phyloP scores from a whole-genome alignment of 305 asterid genomes.

The Fraxinus baroniana region DNA sequence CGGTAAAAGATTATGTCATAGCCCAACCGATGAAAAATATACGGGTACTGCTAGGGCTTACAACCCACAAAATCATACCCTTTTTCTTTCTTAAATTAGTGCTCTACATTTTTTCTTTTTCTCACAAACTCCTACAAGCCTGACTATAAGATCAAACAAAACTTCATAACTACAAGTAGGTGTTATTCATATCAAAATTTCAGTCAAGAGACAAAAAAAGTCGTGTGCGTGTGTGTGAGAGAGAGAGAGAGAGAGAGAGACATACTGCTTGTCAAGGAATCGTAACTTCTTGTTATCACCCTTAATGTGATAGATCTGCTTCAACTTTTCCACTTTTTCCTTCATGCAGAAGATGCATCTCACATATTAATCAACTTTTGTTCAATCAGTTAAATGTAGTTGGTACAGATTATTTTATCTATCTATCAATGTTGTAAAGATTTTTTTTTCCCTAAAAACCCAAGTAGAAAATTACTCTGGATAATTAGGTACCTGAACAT shows the following conservation, averaged over 20 bases:
- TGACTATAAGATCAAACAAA: neutral
- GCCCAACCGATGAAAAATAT: too few species aligned
- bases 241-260: slow-evolving; percentile 14
- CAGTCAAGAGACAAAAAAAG: neutral
- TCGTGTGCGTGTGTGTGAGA: too few species aligned
- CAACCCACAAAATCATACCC: neutral
- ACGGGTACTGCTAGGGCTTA: neutral
- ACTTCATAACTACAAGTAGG: neutral
- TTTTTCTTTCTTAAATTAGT: too few species aligned
- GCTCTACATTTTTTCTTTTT: neutral
- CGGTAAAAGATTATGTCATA: too few species aligned
- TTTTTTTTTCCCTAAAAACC: neutral
- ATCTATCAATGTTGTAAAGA: neutral
- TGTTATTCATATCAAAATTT: neutral
- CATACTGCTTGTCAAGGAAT: slow-evolving; percentile 53
- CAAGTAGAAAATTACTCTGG: neutral
- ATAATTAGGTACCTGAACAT: slow-evolving; percentile 43
- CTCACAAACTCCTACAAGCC: neutral
- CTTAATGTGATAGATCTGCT: slow-evolving; percentile 40
- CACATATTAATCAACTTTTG: neutral
- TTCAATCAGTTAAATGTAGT: neutral
- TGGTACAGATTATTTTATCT: neutral
- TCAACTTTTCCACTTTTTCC: slow-evolving; percentile 54
- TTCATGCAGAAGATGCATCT: slow-evolving; percentile 25
- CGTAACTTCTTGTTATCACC: slow-evolving; percentile 46